Percentiles rank a stretch among this genome's conserved stretches.
These are phyloP conservation scores for Hericium erinaceus DNA, from an alignment of 768 basidiomycete species.

Conservation along the genomic window DNA sequence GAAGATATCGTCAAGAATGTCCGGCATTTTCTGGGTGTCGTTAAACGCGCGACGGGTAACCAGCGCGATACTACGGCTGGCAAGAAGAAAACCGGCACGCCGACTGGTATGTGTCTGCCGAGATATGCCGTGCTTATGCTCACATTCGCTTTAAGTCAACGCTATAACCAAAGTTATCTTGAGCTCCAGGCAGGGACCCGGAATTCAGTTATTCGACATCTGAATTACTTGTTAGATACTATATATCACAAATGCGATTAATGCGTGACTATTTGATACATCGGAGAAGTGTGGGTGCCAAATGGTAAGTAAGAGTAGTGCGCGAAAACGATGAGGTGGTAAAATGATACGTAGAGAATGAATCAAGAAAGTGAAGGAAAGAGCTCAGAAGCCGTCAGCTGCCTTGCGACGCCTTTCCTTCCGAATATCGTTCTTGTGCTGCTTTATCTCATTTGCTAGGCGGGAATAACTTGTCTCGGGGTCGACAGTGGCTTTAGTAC, in stretches of 20 bases:
- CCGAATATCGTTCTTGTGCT: slow-evolving; percentile 24
- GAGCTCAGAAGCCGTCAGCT: not conserved
- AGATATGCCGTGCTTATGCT: not conserved
- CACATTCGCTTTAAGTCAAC: slow-evolving; percentile 38
- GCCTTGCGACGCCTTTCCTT: not conserved
- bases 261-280: not conserved
- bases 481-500: slow-evolving; percentile 17
- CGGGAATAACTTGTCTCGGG: slow-evolving; percentile 27
- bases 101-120: too few species aligned
- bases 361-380: not conserved
- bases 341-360: not conserved
- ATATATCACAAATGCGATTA: not conserved
- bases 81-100: slow-evolving; percentile 20
- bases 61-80: slow-evolving; percentile 40
- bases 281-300: not conserved
- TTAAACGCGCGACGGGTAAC: slow-evolving; percentile 70
- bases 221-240: slow-evolving; percentile 22
- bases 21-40: slow-evolving; percentile 62
- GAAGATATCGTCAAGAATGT: slow-evolving; percentile 75
- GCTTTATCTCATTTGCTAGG: slow-evolving; percentile 32
- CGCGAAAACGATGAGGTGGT: not conserved
- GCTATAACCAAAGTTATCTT: slow-evolving; percentile 74
- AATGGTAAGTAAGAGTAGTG: not conserved
- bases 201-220: slow-evolving; percentile 76
- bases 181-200: slow-evolving; percentile 82